phyloP scores from a whole-genome alignment of 78 protist genomes.

The Mantamonas sphyraenae region DNA sequence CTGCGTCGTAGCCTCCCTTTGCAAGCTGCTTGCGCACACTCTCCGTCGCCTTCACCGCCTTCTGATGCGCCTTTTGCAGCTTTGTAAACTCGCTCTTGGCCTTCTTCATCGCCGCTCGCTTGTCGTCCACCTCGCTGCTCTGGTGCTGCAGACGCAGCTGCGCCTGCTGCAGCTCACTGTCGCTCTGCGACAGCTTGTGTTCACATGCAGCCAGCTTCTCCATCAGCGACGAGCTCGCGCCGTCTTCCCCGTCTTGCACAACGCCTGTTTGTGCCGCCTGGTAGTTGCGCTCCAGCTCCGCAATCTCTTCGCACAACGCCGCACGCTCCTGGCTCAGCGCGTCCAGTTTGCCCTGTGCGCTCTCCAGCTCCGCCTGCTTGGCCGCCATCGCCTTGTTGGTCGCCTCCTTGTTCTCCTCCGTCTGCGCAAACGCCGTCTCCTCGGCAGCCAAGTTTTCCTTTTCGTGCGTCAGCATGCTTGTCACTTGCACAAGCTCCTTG shows the following conservation, averaged over 20 bases:
- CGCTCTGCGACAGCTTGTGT: no score
- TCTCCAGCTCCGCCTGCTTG: no score
- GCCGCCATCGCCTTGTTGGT: slow-evolving; percentile 15
- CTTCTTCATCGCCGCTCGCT: not conserved
- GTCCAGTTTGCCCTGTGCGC: no score
- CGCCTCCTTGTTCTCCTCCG: slow-evolving; percentile 38
- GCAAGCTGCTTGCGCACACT: not conserved
- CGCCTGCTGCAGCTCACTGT: slow-evolving; percentile 36
- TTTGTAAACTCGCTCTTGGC: not conserved
- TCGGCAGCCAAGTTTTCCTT: slow-evolving; percentile 35
- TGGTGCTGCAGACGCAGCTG: slow-evolving; percentile 32
- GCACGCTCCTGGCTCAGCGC: no score
- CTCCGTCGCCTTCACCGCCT: not conserved
- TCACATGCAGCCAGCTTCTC: no score
- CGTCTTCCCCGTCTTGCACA: no score
- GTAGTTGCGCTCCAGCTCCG: no score
- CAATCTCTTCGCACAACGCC: no score
- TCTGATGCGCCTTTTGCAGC: slow-evolving; percentile 1
- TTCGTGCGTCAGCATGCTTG: slow-evolving; percentile 9
- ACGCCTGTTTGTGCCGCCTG: no score
- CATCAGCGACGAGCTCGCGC: no score
- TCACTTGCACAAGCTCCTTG: slow-evolving; percentile 42
- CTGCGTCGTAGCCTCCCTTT: not conserved
- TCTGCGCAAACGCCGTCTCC: not conserved
- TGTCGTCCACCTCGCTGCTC: slow-evolving; percentile 6